Evolutionary conservation across 2,329 filamentous ascomycete genomes (phyloP).

Genomic region (Scytalidium sp.): DNA sequence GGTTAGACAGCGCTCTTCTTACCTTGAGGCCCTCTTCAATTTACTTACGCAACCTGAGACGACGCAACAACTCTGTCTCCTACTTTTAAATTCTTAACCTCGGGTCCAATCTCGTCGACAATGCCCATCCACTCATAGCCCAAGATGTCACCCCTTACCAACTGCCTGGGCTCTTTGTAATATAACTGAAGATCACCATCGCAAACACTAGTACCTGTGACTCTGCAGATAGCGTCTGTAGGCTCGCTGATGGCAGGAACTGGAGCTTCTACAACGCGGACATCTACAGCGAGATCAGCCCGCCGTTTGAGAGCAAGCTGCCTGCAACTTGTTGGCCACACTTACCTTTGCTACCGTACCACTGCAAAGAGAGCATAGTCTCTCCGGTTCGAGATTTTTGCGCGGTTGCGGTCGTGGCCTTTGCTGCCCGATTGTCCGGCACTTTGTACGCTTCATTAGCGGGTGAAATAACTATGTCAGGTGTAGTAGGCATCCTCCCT

Average conservation of each 20-base stretch:
- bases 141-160: conserved; percentile 50
- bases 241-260: conserved; percentile 25
- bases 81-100: conserved; percentile 41
- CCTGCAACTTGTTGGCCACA: too few relatives aligned
- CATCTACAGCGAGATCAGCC: conserved; percentile 4
- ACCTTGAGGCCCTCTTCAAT: conserved; percentile 11
- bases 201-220: conserved; percentile 30
- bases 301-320: too few relatives aligned
- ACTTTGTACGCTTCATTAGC: too few relatives aligned
- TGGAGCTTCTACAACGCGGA: conserved; percentile 16
- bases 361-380: conserved; percentile 12
- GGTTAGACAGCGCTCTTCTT: not conserved
- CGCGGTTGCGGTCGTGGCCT: conserved; percentile 8
- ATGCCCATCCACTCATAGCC: conserved; percentile 64
- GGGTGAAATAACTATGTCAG: too few relatives aligned
- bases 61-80: conserved; percentile 60
- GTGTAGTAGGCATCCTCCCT: too few relatives aligned
- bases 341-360: conserved; percentile 13
- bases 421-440: too few relatives aligned
- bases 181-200: conserved; percentile 29
- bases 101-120: conserved; percentile 54
- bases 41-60: conserved; percentile 62
- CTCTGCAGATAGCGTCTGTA: conserved; percentile 24
- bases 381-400: conserved; percentile 6
- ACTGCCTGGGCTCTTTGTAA: conserved; percentile 35